Evolutionary conservation across 2,329 filamentous ascomycete genomes (phyloP), one percentile per base, ranked within the genome.

Genomic region (Ceratocystis papillata): DNA sequence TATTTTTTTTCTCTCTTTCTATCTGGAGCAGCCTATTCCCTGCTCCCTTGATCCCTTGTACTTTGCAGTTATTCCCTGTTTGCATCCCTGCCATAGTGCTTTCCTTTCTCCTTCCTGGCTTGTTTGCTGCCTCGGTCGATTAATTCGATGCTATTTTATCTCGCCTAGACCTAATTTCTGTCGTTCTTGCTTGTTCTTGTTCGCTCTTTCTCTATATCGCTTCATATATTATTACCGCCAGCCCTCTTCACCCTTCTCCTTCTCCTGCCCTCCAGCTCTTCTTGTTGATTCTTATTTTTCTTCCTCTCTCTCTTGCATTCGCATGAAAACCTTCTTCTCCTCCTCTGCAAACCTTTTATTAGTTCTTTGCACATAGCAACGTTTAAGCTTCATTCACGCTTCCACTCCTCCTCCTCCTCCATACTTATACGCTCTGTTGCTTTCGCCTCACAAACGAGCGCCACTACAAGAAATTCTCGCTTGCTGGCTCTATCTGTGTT

Each of bases 121-220:
- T 28, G 55, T 28, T 53, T 50, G 55, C 37, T 53, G 15, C 10
- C 46, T 12, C 25, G 22, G 37, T 10, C 48, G 48, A 28, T 53
- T 28, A 53, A 53, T 53, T 53, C 3, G 0, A 5, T 10, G 22
- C 10, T 15, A 53, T 53, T 53, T 28, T 28, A 53, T 53, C 48
- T 7, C 1, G 3, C 48, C 1, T 25, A 25, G 20, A 22, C 17
- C n/a, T 10, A 22, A 22, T 12, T 53, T 53, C 8, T 20, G 20
- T 22, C n/a, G 20, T 53, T 53, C n/a, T 22, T 53, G 17, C 8
- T 28, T 33, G 12, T 22, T 41, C 33, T 41, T 53, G 17, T 63
- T 53, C 25, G 30, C n/a, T 53, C 41, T 46, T 64, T 44, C 12
- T 64, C 28, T 55, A 41, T 64, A 59, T 59, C 55, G 28, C 55